Evolutionary conservation across 179 eudicot genomes (phyloP).

Genomic region (Gypsophila paniculata): DNA sequence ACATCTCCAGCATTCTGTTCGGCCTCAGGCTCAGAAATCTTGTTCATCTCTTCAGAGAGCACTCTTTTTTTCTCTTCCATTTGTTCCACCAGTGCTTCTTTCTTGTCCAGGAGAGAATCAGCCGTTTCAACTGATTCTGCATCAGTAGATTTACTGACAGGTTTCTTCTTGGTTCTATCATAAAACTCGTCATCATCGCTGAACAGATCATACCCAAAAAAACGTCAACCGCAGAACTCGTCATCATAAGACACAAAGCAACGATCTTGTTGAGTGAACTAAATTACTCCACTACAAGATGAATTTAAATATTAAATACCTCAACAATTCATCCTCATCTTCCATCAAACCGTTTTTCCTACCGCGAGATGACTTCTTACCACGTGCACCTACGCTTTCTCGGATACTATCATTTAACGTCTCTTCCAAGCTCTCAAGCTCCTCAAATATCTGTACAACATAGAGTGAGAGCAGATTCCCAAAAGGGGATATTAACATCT

Average conservation of each 20-base stretch:
- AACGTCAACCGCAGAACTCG: not conserved
- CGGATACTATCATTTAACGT: conserved; percentile 91
- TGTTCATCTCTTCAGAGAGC: conserved; percentile 59
- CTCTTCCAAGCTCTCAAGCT: conserved; percentile 97
- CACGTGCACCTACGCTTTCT: conserved; percentile 86
- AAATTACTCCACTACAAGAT: not conserved
- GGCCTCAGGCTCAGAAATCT: conserved; percentile 36
- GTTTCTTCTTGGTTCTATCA: conserved; percentile 75
- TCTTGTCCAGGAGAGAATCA: conserved; percentile 89
- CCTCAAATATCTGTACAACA: conserved; percentile 48
- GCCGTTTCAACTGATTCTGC: conserved; percentile 83
- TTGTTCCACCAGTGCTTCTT: conserved; percentile 52
- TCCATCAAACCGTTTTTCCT: conserved; percentile 50
- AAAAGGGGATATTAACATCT: not conserved
- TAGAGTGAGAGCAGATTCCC: conserved; percentile 1
- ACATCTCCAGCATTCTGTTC: conserved; percentile 59
- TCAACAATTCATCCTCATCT: conserved; percentile 69
- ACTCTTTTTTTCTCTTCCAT: conserved; percentile 67
- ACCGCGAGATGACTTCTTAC: conserved; percentile 42
- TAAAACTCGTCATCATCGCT: conserved; percentile 97
- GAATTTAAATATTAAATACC: conserved; percentile 40
- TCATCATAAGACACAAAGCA: not conserved
- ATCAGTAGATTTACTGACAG: conserved; percentile 48
- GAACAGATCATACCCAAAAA: conserved; percentile 12
- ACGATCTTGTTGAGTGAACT: conserved; percentile 6